Percentiles rank a stretch among this genome's conserved stretches.
These are phyloP conservation scores for Suillus lakei DNA, from an alignment of 768 basidiomycete genomes.

Conservation along the genomic window DNA sequence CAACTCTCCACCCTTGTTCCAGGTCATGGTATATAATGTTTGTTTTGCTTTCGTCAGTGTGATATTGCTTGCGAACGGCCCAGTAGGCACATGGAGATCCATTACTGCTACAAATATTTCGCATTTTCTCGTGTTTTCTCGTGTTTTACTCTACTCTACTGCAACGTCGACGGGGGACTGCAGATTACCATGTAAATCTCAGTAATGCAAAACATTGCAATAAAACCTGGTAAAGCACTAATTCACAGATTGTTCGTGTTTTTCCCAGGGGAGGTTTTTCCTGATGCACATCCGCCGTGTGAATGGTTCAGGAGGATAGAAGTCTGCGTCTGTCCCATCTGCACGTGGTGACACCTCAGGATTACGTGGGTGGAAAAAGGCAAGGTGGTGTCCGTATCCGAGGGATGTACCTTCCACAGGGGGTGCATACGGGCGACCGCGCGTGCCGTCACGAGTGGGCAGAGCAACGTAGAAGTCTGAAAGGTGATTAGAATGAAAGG, in stretches of 20 bases:
- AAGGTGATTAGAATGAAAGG: constrained; percentile 58
- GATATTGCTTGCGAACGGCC: too few relatives aligned
- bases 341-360: constrained; percentile 58
- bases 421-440: constrained; percentile 40
- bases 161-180: too few relatives aligned
- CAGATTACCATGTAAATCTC: too few relatives aligned
- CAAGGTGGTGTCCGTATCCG: constrained; percentile 70
- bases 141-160: too few relatives aligned
- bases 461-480: constrained; percentile 70
- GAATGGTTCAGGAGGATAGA: constrained; percentile 75
- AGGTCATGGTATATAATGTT: constrained; percentile 62
- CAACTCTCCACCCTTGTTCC: constrained; percentile 55
- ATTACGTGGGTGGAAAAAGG: constrained; percentile 72
- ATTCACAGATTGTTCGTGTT: too few relatives aligned
- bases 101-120: too few relatives aligned
- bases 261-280: too few relatives aligned
- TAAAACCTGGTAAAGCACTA: too few relatives aligned
- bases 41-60: too few relatives aligned
- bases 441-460: constrained; percentile 71
- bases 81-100: too few relatives aligned
- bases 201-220: too few relatives aligned
- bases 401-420: constrained; percentile 50
- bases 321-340: constrained; percentile 77
- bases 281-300: constrained; percentile 85
- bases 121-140: too few relatives aligned